These are phyloP conservation scores for Penicillium sp. DNA, from an alignment of 2,329 filamentous ascomycete species.

Conservation along the genomic window DNA sequence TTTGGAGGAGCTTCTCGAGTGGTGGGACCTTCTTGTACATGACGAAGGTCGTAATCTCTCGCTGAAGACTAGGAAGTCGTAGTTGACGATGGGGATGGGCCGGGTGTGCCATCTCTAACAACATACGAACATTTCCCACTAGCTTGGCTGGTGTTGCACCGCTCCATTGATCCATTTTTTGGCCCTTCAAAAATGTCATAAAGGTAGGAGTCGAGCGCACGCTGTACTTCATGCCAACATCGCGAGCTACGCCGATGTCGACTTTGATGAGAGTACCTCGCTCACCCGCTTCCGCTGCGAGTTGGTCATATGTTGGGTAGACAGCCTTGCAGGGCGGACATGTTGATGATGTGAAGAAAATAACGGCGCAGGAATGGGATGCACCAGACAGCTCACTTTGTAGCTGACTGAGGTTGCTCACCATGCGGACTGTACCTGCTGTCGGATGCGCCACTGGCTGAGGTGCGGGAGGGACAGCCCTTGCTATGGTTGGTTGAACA, in stretches of 20 bases:
- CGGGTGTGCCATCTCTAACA: slow-evolving; percentile 73
- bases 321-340: slow-evolving; percentile 81
- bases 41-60: slow-evolving; percentile 65
- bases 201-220: slow-evolving; percentile 84
- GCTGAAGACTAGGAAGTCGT: slow-evolving; percentile 68
- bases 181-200: slow-evolving; percentile 74
- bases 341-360: slow-evolving; percentile 90
- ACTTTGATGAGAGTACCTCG: slow-evolving; percentile 77
- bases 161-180: slow-evolving; percentile 75
- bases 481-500: slow-evolving; percentile 11
- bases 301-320: slow-evolving; percentile 77
- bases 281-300: slow-evolving; percentile 70
- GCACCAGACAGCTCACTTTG: slow-evolving; percentile 61
- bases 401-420: slow-evolving; percentile 60
- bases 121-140: slow-evolving; percentile 67
- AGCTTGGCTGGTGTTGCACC: slow-evolving; percentile 71
- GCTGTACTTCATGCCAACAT: slow-evolving; percentile 63
- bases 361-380: slow-evolving; percentile 67
- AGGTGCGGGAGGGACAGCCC: slow-evolving; percentile 13
- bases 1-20: slow-evolving; percentile 74
- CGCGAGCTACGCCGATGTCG: slow-evolving; percentile 68
- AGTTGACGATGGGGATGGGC: slow-evolving; percentile 73
- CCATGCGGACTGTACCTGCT: slow-evolving; percentile 58
- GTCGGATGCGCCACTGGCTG: slow-evolving; percentile 16
- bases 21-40: slow-evolving; percentile 78